Evolutionary conservation across 768 basidiomycete species (phyloP), one percentile per base, ranked within the genome.

Genomic region (Phanerochaete sordida): DNA sequence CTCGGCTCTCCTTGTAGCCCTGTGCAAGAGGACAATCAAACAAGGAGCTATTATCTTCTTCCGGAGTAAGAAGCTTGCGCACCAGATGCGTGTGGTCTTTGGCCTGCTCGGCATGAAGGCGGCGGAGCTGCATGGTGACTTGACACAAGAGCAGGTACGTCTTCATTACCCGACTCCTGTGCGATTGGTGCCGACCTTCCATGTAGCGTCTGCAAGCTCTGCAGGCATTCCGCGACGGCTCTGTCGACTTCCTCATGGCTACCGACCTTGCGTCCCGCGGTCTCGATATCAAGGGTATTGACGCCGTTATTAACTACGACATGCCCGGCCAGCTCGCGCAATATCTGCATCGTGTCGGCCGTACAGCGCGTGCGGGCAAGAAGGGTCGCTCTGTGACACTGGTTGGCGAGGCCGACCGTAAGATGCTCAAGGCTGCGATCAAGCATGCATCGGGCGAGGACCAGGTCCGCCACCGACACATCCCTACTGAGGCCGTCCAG

Each of bases 291-390:
- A 96, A 95, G 71, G 95, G 95, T 16, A 88, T 98, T 26, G 93
- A 98, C 70, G 95, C 94, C 2, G 93, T 99, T 62, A 95, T 99
- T 72, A 99, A 99, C 74, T 98, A 95, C 70, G 97, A 99, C 71
- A 97, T 98, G 96, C 97, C 97, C 11, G 82, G 84, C 21, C 91
- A 95, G 68, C 77, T 98, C 33, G 86, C 91, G 8, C 94, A 95
- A 67, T 99, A 99, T 74, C 82, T 98, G 31, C 97, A 99, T 72
- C 90, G 97, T 60, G 96, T 98, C 24, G 97, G 97, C 66, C 84
- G 97, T 70, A 99, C 97, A 51, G 97, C 97, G 28, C 88, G 97
- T 70, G 96, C 97, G 3, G 97, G 97, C 5, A 84, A 83, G 65
- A 89, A 88, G 69, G 97, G 97, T 73, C 84, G 95, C 56, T 95